A percentile compares a stretch with the other conserved stretches of the same genome.
Conservation (phyloP, 176 grass and related monocot genomes). For the Oryza punctata region DNA sequence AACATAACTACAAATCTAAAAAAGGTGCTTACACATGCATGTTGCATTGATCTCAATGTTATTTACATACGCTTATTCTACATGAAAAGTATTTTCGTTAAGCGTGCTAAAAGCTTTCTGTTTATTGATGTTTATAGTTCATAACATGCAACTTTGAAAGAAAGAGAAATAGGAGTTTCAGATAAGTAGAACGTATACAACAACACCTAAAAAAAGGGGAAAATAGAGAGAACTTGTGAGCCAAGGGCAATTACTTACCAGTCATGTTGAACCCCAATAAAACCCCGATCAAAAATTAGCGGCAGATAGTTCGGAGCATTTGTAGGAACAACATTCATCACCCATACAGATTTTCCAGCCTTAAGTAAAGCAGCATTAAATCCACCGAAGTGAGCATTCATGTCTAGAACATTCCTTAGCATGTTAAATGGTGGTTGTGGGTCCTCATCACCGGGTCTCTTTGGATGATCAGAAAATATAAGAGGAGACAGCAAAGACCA, state of each 20-base stretch:
- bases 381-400: conserved; percentile 94
- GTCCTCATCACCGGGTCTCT: conserved; percentile 97
- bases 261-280: conserved; percentile 95
- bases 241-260: conserved; percentile 54
- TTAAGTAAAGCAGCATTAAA: conserved; percentile 96
- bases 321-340: conserved; percentile 97
- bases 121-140: background rate
- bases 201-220: background rate
- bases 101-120: background rate
- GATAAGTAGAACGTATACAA: background rate
- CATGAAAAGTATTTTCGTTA: background rate
- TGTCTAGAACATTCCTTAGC: conserved; percentile 97
- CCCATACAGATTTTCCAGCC: conserved; percentile 86
- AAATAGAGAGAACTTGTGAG: background rate
- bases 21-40: background rate
- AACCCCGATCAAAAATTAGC: conserved; percentile 82
- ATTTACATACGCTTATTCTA: conserved; percentile 18
- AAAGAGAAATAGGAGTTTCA: background rate
- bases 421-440: conserved; percentile 98
- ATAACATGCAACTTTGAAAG: background rate
- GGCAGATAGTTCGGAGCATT: conserved; percentile 76
- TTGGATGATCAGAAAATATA: conserved; percentile 99
- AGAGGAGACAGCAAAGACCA: conserved; percentile 97
- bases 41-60: background rate
- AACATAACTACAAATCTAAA: background rate